Conservation (phyloP, 1,284 basidiomycete genomes). For the Polyporus tsugae region DNA sequence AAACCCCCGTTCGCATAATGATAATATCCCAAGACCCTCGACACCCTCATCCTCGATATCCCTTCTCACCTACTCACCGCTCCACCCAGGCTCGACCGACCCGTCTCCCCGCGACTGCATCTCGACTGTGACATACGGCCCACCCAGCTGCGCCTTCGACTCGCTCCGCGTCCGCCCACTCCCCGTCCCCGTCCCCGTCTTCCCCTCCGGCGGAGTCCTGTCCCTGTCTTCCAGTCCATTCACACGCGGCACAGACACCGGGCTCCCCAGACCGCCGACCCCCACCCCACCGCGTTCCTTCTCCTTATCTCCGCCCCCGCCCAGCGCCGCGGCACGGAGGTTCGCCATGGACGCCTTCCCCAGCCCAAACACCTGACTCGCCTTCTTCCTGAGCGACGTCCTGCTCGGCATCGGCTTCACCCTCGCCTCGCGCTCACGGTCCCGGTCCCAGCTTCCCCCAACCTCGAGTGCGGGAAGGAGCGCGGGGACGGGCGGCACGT, state of each 20-base stretch:
- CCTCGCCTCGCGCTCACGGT: constrained; percentile 9
- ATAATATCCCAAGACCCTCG: background rate
- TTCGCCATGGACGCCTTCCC: constrained; percentile 28
- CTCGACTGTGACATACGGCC: constrained; percentile 4
- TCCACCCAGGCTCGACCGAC: constrained; percentile 5
- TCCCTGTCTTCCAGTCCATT: background rate
- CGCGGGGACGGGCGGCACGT: constrained; percentile 3
- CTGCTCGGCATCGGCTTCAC: constrained; percentile 24
- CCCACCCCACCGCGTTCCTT: background rate
- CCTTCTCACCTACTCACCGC: background rate
- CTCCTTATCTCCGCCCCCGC: background rate
- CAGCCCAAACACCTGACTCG: constrained; percentile 32
- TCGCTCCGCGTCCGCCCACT: background rate
- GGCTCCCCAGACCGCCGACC: background rate
- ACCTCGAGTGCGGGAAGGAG: constrained; percentile 31
- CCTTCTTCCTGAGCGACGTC: constrained; percentile 30
- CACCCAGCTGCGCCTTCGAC: constrained; percentile 6
- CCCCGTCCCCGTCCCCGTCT: background rate
- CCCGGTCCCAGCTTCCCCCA: constrained; percentile 6
- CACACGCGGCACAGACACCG: background rate
- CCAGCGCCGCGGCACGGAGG: constrained; percentile 27
- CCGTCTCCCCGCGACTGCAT: background rate
- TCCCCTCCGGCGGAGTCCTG: background rate
- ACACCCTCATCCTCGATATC: background rate
- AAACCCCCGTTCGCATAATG: background rate